Conservation (phyloP, 768 basidiomycete species). For the Heimioporus sp. region DNA sequence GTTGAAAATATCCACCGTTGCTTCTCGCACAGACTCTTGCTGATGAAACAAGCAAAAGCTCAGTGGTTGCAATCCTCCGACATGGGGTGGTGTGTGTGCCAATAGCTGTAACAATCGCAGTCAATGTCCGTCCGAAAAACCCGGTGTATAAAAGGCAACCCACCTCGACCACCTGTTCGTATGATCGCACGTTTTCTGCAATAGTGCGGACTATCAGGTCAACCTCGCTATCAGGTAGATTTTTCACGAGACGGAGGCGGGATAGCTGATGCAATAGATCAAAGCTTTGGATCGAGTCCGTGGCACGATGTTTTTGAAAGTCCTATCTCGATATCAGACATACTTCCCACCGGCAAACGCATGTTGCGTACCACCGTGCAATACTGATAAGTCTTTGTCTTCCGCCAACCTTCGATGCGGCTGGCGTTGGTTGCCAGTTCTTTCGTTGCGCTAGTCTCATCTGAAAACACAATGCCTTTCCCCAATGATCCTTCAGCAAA, state of each 20-base stretch:
- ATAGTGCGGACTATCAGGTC: conserved; percentile 73
- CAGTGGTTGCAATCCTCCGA: conserved; percentile 80
- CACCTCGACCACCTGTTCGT: conserved; percentile 91
- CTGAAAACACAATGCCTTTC: conserved; percentile 75
- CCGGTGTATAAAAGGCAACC: conserved; percentile 8
- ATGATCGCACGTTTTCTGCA: conserved; percentile 67
- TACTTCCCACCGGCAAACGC: background rate
- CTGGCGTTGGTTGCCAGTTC: conserved; percentile 77
- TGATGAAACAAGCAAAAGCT: conserved; percentile 93
- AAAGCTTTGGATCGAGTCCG: conserved; percentile 68
- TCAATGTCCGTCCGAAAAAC: background rate
- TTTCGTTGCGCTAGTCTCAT: conserved; percentile 60
- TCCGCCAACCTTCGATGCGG: conserved; percentile 92
- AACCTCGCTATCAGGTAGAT: conserved; percentile 70
- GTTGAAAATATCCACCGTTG: conserved; percentile 82
- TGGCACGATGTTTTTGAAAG: conserved; percentile 51
- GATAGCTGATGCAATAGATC: conserved; percentile 87
- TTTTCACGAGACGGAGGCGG: conserved; percentile 72
- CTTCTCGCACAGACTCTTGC: conserved; percentile 67
- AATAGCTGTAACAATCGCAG: conserved; percentile 57
- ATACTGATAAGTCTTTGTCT: conserved; percentile 76
- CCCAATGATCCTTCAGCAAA: conserved; percentile 59
- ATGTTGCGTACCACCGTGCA: conserved; percentile 56
- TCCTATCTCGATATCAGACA: conserved; percentile 48
- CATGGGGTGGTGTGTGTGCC: conserved; percentile 68